phyloP scores from a whole-genome alignment of 2,329 filamentous ascomycete genomes.

The Sclerotinia minor region DNA sequence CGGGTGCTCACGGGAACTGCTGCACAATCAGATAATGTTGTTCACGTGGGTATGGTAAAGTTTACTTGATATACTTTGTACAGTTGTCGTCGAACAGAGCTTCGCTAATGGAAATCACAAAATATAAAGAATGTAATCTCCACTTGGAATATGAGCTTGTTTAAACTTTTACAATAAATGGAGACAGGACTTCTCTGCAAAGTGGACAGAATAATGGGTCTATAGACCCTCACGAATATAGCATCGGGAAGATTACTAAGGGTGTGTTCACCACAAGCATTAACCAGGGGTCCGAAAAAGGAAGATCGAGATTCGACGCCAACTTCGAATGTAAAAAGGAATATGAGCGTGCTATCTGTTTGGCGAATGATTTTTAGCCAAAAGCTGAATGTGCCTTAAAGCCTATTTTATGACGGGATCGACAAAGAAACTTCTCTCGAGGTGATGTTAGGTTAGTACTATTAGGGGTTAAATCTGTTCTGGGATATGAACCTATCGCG shows the following conservation, averaged over 20 bases:
- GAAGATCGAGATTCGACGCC: neutral
- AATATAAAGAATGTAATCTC: neutral
- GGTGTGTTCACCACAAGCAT: neutral
- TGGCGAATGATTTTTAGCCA: neutral
- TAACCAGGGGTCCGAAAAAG: neutral
- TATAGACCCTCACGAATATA: neutral
- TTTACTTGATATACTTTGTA: neutral
- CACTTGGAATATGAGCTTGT: neutral
- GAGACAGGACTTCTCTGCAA: neutral
- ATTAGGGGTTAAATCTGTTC: neutral
- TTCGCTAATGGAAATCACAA: neutral
- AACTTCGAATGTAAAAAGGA: neutral
- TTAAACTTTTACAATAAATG: neutral
- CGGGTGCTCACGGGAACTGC: neutral
- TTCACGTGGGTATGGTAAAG: neutral
- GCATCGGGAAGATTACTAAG: neutral
- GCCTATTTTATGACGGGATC: neutral
- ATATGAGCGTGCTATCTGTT: neutral
- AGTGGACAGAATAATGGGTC: neutral
- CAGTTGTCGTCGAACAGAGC: neutral
- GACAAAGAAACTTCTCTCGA: neutral
- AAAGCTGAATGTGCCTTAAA: no score
- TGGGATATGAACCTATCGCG: neutral
- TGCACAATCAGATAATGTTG: neutral
- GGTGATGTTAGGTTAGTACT: neutral